These are phyloP conservation scores for Neonectria sp. DNA, from an alignment of 2,329 filamentous ascomycete species.

Conservation along the genomic window DNA sequence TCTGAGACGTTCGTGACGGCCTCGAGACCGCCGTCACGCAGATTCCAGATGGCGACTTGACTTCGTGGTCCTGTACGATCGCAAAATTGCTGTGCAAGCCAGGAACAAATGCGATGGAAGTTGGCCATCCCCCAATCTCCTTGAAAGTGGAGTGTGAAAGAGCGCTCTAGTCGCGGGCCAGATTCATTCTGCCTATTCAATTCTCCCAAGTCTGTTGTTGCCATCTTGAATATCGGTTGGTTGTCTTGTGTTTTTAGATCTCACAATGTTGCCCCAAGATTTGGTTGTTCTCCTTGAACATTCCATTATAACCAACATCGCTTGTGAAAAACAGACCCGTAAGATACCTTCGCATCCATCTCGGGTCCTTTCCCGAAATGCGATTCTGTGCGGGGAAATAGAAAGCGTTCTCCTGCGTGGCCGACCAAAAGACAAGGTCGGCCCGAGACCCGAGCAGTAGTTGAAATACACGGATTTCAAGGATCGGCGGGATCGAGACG, in stretches of 20 bases:
- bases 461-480: too few relatives aligned
- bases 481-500: too few relatives aligned
- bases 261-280: background rate
- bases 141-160: slow-evolving; percentile 12
- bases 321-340: background rate
- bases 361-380: background rate
- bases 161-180: background rate
- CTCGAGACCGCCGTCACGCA: slow-evolving; percentile 7
- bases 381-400: background rate
- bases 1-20: slow-evolving; percentile 1
- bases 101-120: slow-evolving; percentile 15
- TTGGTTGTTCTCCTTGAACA: background rate
- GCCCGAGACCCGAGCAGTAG: background rate
- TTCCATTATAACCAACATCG: background rate
- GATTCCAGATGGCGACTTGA: slow-evolving; percentile 9
- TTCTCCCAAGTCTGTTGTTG: background rate
- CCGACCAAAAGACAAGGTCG: background rate
- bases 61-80: slow-evolving; percentile 13
- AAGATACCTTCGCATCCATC: background rate
- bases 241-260: background rate
- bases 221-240: background rate
- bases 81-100: slow-evolving; percentile 18
- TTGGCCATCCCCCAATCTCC: slow-evolving; percentile 14
- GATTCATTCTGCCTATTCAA: background rate
- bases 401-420: background rate